A percentile compares a stretch with the other conserved stretches of the same genome.
phyloP scores from a whole-genome alignment of 441 rosid genomes.

The Erysimum cheiri region DNA sequence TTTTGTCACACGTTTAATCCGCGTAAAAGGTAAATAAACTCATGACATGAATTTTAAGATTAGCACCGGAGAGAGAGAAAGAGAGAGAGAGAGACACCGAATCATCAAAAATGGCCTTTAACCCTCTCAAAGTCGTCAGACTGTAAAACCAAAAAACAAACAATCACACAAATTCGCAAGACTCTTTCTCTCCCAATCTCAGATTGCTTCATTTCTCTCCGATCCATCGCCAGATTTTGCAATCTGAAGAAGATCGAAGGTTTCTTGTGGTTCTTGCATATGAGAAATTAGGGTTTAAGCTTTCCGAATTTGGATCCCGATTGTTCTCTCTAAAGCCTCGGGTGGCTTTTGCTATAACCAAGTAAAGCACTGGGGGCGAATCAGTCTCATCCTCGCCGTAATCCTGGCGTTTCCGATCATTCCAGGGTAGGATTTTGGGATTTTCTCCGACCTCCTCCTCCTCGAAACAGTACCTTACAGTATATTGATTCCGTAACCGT shows the following conservation, averaged over 20 bases:
- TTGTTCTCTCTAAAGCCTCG: constrained; percentile 10
- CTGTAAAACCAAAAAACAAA: neutral
- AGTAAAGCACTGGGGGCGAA: constrained; percentile 87
- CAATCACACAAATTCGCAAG: neutral
- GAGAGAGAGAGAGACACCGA: constrained; percentile 1
- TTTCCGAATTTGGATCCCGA: constrained; percentile 27
- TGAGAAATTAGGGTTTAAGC: constrained; percentile 55
- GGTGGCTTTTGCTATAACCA: constrained; percentile 42
- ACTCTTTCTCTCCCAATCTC: constrained; percentile 10
- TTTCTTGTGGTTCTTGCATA: constrained; percentile 8
- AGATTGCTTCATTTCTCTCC: neutral
- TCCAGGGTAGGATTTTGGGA: constrained; percentile 78
- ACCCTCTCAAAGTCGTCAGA: constrained; percentile 11
- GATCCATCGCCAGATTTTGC: neutral
- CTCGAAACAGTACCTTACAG: constrained; percentile 59
- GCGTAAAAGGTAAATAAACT: too few relatives aligned
- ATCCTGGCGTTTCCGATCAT: constrained; percentile 56
- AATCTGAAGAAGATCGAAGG: constrained; percentile 16
- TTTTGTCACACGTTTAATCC: too few relatives aligned
- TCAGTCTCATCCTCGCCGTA: constrained; percentile 85
- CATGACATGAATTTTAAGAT: too few relatives aligned
- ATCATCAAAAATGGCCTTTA: constrained; percentile 4
- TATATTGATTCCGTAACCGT: constrained; percentile 58
- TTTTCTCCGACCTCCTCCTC: constrained; percentile 61
- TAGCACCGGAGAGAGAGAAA: neutral